These are phyloP conservation scores for Quercus berberidifolia DNA, from an alignment of 306 rosid species.

Conservation along the genomic window DNA sequence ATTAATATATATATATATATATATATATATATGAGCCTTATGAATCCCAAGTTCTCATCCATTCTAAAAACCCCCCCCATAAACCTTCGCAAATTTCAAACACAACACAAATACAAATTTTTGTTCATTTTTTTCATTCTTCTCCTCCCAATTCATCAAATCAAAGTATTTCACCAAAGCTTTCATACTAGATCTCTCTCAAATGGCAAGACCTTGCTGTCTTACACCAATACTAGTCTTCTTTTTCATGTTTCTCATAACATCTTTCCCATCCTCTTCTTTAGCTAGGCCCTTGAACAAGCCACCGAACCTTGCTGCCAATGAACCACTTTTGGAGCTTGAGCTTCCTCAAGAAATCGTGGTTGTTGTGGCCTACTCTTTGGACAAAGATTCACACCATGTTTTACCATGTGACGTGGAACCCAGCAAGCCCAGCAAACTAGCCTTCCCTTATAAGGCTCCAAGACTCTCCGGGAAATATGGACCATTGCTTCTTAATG, in stretches of 20 bases:
- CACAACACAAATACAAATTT: background rate
- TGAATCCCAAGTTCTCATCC: too few species aligned
- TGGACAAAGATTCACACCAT: background rate
- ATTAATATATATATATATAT: background rate
- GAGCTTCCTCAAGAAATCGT: slow-evolving; percentile 17
- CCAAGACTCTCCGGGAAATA: slow-evolving; percentile 29
- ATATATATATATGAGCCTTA: background rate
- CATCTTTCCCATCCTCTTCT: slow-evolving; percentile 1
- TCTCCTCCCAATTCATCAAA: background rate
- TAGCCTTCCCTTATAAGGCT: background rate
- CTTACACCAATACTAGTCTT: background rate
- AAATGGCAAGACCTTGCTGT: slow-evolving; percentile 20
- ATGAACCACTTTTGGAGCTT: too few species aligned
- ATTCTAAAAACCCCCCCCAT: too few species aligned
- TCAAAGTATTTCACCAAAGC: background rate
- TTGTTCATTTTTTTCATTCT: background rate
- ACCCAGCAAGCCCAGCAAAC: background rate
- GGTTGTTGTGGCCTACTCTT: background rate
- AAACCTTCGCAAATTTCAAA: too few species aligned
- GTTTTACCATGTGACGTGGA: slow-evolving; percentile 9
- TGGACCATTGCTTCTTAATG: slow-evolving; percentile 41
- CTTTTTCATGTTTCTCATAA: background rate
- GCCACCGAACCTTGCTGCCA: background rate
- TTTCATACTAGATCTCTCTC: background rate
- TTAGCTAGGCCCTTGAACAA: slow-evolving; percentile 32